Base-by-base conservation (phyloP, 1,284 basidiomycete species). In the Rhodotorula sp. region DNA sequence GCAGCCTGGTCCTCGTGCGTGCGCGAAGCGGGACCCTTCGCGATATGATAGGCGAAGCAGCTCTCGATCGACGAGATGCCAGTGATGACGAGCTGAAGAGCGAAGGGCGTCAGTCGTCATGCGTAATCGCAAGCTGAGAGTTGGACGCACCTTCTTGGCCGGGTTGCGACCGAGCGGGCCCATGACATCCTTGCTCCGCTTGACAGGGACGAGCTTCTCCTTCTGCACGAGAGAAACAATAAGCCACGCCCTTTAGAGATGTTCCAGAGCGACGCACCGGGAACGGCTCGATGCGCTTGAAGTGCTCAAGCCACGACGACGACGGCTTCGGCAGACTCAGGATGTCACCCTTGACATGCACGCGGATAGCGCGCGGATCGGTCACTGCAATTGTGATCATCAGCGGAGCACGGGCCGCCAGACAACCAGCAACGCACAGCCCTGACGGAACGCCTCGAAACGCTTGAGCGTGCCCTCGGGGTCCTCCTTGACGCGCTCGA, bases 21-120 rank as follows among this genome's bases (percentile, higher is more conserved):
- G 59, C 64, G 68, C n/a, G 71, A 73, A 44, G 73, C 49, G 21
- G 80, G 78, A 41, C 90, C 89, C 79, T 90, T 91, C 0, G 91
- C 87, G 19, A 88, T 89, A 80, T 96, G 91, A 42, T 86, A 88
- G 21, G 89, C 90, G 81, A 90, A 99, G 14, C 92, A 91, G 78
- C 92, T 95, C 83, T 99, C 97, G 75, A 98, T 97, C 7, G 93
- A 93, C 0, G 94, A 90, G 76, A 99, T 85, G 70, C 91, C 89
- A 80, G 95, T 90, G 53, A 99, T 86, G 52, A 93, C 85, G 27
- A 91, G 92, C 89, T 93, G 79, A 13, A 8, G 25, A 10, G 1
- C 12, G 21, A 19, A 44, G 1, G 12, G 23, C 21, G 52, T 67
- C 57, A 64, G 65, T 34, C 34, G 34, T 34, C 34, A 34, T 34